Evolutionary conservation across 768 basidiomycete genomes (phyloP), one percentile per base, ranked within the genome.

Genomic region (Tricholoma sp.): DNA sequence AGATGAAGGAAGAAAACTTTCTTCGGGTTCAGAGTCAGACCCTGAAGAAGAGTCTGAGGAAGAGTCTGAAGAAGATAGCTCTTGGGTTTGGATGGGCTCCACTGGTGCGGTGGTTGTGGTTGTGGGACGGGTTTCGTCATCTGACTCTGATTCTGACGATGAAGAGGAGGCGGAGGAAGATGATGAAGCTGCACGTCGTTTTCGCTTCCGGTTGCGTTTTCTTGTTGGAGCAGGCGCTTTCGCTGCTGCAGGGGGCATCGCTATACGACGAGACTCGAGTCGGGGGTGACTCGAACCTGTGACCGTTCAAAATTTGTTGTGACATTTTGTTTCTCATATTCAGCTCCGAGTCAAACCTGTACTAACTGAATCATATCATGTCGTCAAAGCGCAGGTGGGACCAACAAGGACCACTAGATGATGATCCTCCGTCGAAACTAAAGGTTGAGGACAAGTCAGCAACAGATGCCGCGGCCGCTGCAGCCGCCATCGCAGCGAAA

Each of bases 401-500:
- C 59, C 79, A 82, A 31, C 82, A 84, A 31, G 83, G 76, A 13
- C 73, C 75, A 2, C 73, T 71, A 9, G 82, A 81, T 5, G 65
- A 65, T 5, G 73, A 76, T 13, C 57, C 70, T 29, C 57, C 70
- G 28, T 48, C 57, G 1, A 63, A 41, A 13, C 17, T 17, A 17
- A 53, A 53, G 32, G 13, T 29, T 20, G 52, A 71, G 1, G 83
- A 53, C 17, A 53, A 83, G 15, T 76, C 76, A 4, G 84, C 86
- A 4, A 79, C 81, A 4, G 84, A 86, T 57, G 86, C 87, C 0
- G 86, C 87, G 0, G 76, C 76, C 1, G 74, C 74, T 0, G 86
- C 88, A 0, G 88, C 88, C 7, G 91, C 91, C 39, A 92, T 94
- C 60, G 91, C 94, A 53, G 92, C 94, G 57, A 93, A 94, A 80